Evolutionary conservation across 805 yeast species (phyloP).

Genomic region (Crinitomyces ghanaensis): DNA sequence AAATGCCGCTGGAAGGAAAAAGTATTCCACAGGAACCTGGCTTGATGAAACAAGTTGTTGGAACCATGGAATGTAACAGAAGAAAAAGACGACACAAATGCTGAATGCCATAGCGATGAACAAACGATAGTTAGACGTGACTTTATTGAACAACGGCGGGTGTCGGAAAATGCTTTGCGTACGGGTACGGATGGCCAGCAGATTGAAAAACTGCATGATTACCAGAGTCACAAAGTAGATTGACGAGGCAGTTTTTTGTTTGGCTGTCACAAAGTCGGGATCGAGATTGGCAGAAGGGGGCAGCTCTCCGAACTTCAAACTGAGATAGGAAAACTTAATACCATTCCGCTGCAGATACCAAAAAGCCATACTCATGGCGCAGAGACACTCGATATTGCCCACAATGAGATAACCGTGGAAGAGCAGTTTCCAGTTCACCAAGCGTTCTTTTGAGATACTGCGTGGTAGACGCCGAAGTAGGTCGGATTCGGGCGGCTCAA

Average conservation of each 20-base stretch:
- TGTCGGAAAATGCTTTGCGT: conserved; percentile 33
- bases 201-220: conserved; percentile 36
- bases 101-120: conserved; percentile 28
- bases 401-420: conserved; percentile 34
- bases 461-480: conserved; percentile 34
- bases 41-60: conserved; percentile 28
- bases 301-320: no score
- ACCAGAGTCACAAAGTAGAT: conserved; percentile 38
- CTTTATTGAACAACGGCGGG: conserved; percentile 28
- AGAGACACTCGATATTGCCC: conserved; percentile 33
- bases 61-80: conserved; percentile 34
- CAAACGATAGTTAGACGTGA: conserved; percentile 16
- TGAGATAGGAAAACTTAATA: no score
- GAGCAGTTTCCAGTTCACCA: conserved; percentile 31
- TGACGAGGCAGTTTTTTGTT: conserved; percentile 31
- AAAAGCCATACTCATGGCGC: conserved; percentile 32
- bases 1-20: conserved; percentile 36
- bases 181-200: conserved; percentile 34
- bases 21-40: conserved; percentile 35
- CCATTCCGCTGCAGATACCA: conserved; percentile 27
- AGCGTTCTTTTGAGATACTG: conserved; percentile 30
- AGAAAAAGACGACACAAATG: conserved; percentile 31
- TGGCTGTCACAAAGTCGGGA: no score
- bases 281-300: no score
- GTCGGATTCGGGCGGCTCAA: conserved; percentile 35